phyloP scores from a whole-genome alignment of 176 grass and related monocot genomes.

The Saccharum spontaneum region DNA sequence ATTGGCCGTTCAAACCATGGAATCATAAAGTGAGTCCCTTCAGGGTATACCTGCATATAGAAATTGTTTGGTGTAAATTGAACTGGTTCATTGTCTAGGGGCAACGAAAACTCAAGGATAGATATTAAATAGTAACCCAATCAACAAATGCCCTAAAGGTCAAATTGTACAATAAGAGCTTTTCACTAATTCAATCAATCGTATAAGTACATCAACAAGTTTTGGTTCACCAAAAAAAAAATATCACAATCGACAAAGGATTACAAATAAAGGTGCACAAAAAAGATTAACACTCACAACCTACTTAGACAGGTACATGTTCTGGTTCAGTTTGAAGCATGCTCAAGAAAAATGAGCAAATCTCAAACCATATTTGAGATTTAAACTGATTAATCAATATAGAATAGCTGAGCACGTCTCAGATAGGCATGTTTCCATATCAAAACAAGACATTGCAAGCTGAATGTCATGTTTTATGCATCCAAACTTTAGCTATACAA shows the following conservation, averaged over 20 bases:
- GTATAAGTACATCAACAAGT: background rate
- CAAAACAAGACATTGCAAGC: background rate
- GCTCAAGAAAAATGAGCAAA: background rate
- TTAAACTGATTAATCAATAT: background rate
- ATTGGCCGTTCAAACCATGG: constrained; percentile 87
- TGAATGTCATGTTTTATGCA: background rate
- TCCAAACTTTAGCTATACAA: background rate
- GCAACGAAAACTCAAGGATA: background rate
- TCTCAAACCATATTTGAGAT: background rate
- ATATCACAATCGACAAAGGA: background rate
- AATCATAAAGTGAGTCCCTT: constrained; percentile 94
- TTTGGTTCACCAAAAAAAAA: background rate
- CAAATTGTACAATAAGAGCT: background rate
- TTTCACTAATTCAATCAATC: background rate
- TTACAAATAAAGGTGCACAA: background rate
- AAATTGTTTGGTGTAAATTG: background rate
- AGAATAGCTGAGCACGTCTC: background rate
- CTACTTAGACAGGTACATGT: background rate
- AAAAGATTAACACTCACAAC: too few relatives aligned
- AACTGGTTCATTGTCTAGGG: background rate
- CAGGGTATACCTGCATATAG: constrained; percentile 67
- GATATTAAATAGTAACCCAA: background rate
- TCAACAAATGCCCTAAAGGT: background rate
- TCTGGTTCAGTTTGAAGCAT: background rate
- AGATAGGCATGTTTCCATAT: background rate